Conservation (phyloP, 164 flowering plant species). For the Buxus sempervirens region DNA sequence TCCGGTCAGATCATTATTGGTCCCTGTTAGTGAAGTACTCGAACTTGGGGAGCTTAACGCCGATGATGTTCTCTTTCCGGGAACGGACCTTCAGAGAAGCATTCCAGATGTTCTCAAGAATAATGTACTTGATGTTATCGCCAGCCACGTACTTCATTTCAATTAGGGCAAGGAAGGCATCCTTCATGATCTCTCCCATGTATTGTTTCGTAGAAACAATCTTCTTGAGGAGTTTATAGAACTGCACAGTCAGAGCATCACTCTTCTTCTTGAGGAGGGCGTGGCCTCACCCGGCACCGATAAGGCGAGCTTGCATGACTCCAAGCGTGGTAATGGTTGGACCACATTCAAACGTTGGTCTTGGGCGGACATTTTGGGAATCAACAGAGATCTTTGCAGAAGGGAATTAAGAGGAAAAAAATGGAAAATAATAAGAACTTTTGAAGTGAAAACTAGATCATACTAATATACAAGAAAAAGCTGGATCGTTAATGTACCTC, state of each 20-base stretch:
- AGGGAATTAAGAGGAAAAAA: background rate
- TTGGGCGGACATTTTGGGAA: constrained; percentile 76
- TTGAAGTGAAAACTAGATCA: no score
- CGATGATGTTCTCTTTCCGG: constrained; percentile 79
- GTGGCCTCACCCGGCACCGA: constrained; percentile 95
- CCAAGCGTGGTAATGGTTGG: constrained; percentile 96
- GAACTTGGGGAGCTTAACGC: constrained; percentile 91
- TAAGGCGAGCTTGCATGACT: constrained; percentile 77
- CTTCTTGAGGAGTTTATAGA: constrained; percentile 81
- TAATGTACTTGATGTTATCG: constrained; percentile 79
- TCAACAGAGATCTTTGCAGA: constrained; percentile 5
- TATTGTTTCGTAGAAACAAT: constrained; percentile 84
- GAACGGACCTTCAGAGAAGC: constrained; percentile 87
- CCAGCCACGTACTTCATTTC: constrained; percentile 96
- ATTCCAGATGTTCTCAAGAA: constrained; percentile 72
- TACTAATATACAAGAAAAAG: no score
- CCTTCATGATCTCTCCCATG: constrained; percentile 91
- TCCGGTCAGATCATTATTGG: constrained; percentile 88
- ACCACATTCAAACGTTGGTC: constrained; percentile 80
- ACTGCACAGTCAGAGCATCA: constrained; percentile 90
- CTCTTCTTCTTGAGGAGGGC: constrained; percentile 97
- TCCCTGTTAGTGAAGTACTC: constrained; percentile 84
- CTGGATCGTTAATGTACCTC: no score
- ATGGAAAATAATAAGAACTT: no score
- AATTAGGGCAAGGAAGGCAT: constrained; percentile 77